phyloP scores from a whole-genome alignment of 768 basidiomycete genomes.

The Tephrocybe rancida region DNA sequence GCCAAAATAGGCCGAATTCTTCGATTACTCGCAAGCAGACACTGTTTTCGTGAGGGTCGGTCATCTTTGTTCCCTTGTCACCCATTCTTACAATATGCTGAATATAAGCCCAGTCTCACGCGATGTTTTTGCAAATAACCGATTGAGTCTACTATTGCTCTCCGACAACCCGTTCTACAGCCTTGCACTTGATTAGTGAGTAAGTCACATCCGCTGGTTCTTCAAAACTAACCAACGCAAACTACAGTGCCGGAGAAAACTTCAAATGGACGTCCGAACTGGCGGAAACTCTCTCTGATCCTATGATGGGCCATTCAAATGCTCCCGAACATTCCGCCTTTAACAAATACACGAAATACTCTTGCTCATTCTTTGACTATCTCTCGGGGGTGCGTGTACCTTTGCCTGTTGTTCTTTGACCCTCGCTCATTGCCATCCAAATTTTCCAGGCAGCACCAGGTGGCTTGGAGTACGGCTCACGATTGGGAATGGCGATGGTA shows the following conservation, averaged over 20 bases:
- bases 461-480: constrained; percentile 15
- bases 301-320: constrained; percentile 25
- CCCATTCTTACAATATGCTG: constrained; percentile 2
- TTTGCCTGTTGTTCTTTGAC: not conserved
- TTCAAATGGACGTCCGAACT: constrained; percentile 24
- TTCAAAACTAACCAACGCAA: not conserved
- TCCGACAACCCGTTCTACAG: constrained; percentile 28
- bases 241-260: constrained; percentile 20
- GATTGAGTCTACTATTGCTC: constrained; percentile 33
- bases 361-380: constrained; percentile 2
- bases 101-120: constrained; percentile 24
- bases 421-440: not conserved
- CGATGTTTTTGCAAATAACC: constrained; percentile 42
- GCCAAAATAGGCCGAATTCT: constrained; percentile 40
- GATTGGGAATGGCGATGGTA: constrained; percentile 30
- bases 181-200: constrained; percentile 26
- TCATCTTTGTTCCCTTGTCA: constrained; percentile 15
- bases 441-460: constrained; percentile 12
- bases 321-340: constrained; percentile 25
- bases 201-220: not conserved
- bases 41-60: constrained; percentile 36
- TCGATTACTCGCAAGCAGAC: constrained; percentile 38
- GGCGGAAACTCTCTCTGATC: constrained; percentile 35
- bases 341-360: constrained; percentile 17
- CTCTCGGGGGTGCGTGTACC: not conserved